phyloP scores from a whole-genome alignment of 257 asterid genomes.

The Fraxinus pennsylvanica region DNA sequence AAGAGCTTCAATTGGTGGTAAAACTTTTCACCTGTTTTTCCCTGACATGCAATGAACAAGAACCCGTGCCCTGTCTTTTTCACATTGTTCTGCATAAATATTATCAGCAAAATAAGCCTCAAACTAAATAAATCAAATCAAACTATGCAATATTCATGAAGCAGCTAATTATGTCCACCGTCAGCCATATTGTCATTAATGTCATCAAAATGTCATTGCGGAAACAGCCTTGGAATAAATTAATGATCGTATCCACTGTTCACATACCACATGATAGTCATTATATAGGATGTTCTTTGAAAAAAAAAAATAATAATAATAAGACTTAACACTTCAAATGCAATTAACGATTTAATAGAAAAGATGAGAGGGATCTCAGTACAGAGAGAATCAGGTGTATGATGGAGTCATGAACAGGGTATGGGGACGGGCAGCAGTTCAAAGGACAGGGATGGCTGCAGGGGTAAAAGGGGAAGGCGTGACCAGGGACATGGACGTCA shows the following conservation, averaged over 20 bases:
- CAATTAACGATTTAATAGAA: neutral
- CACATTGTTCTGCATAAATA: constrained; percentile 75
- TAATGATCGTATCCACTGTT: neutral
- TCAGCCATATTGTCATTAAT: neutral
- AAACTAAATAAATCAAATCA: neutral
- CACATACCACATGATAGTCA: neutral
- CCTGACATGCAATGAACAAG: constrained; percentile 99
- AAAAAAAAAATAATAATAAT: no score
- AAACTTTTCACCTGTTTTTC: constrained; percentile 61
- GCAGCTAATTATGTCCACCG: neutral
- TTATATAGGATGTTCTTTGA: neutral
- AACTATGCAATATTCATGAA: neutral
- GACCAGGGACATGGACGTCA: neutral
- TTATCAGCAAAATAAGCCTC: constrained; percentile 19
- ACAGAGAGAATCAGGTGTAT: neutral
- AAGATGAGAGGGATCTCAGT: neutral
- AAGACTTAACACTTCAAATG: neutral
- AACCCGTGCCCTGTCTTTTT: constrained; percentile 80
- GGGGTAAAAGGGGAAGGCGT: neutral
- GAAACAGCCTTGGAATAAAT: no score
- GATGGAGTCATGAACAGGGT: neutral
- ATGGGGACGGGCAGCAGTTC: neutral
- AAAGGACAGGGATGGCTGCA: neutral
- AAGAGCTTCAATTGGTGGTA: constrained; percentile 11
- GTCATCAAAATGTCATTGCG: constrained; percentile 1